These are phyloP conservation scores for Murraya paniculata DNA, from an alignment of 345 rosid genomes.

Conservation along the genomic window DNA sequence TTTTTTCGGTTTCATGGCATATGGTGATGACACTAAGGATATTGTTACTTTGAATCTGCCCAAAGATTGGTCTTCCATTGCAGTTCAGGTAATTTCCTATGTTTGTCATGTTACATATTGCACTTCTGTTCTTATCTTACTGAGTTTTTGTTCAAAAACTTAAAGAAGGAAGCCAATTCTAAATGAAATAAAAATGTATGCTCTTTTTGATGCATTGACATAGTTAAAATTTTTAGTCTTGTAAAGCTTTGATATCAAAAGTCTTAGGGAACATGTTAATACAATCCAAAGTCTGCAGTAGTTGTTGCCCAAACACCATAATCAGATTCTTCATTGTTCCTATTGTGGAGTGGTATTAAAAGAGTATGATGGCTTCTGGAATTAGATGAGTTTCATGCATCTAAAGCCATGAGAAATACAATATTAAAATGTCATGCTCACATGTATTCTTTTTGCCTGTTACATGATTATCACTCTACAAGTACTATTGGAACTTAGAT, in stretches of 20 bases:
- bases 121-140: background rate
- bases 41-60: slow-evolving; percentile 85
- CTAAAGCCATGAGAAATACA: background rate
- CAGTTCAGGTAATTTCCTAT: slow-evolving; percentile 57
- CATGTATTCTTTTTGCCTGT: slow-evolving; percentile 25
- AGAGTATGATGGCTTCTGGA: background rate
- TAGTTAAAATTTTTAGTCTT: background rate
- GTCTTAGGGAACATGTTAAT: background rate
- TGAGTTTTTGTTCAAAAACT: background rate
- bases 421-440: background rate
- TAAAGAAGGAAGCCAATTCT: background rate
- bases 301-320: background rate
- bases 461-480: slow-evolving; percentile 9
- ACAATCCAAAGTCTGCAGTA: background rate
- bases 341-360: background rate
- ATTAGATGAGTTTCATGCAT: background rate
- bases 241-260: background rate
- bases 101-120: background rate
- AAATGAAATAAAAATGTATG: background rate
- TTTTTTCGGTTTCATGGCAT: slow-evolving; percentile 85
- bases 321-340: background rate
- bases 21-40: slow-evolving; percentile 75
- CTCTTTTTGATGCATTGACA: background rate
- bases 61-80: slow-evolving; percentile 62
- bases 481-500: slow-evolving; percentile 5